Conservation (phyloP, 805 yeast species). For the Cyberlindnera saturnus region DNA sequence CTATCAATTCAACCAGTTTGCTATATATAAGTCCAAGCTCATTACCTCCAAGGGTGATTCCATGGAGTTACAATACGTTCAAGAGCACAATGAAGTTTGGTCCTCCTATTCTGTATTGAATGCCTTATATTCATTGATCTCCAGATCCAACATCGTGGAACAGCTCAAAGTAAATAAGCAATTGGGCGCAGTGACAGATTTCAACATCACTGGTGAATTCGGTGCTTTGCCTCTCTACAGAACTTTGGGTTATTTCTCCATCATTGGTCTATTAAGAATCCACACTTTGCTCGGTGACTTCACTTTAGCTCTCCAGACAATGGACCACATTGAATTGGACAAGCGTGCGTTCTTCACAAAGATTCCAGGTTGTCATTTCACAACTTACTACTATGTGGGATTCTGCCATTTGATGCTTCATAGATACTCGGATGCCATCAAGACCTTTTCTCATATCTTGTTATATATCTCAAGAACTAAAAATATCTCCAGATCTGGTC, state of each 20-base stretch:
- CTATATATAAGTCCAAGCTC: slow-evolving; percentile 34
- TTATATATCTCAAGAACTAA: slow-evolving; percentile 40
- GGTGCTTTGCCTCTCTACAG: slow-evolving; percentile 38
- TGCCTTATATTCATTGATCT: slow-evolving; percentile 41
- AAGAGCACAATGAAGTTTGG: slow-evolving; percentile 38
- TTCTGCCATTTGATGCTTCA: slow-evolving; percentile 45
- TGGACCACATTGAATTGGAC: slow-evolving; percentile 40
- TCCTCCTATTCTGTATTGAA: slow-evolving; percentile 41
- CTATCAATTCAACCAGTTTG: slow-evolving; percentile 42
- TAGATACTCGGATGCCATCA: slow-evolving; percentile 45
- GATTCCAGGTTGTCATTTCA: slow-evolving; percentile 44
- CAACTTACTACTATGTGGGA: slow-evolving; percentile 46
- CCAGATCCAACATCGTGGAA: slow-evolving; percentile 25
- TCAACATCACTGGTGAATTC: slow-evolving; percentile 36
- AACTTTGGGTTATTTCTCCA: slow-evolving; percentile 41
- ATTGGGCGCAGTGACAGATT: slow-evolving; percentile 8
- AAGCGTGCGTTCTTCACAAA: slow-evolving; percentile 41
- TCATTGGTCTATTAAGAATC: slow-evolving; percentile 43
- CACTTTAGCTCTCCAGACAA: slow-evolving; percentile 41
- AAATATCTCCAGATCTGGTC: slow-evolving; percentile 36
- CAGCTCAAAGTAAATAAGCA: slow-evolving; percentile 13
- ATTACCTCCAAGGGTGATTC: slow-evolving; percentile 25
- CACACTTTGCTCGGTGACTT: slow-evolving; percentile 46
- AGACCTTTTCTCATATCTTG: slow-evolving; percentile 40
- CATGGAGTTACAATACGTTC: slow-evolving; percentile 32